Conservation (phyloP, 345 rosid species). For the Rubroshorea leprosula region DNA sequence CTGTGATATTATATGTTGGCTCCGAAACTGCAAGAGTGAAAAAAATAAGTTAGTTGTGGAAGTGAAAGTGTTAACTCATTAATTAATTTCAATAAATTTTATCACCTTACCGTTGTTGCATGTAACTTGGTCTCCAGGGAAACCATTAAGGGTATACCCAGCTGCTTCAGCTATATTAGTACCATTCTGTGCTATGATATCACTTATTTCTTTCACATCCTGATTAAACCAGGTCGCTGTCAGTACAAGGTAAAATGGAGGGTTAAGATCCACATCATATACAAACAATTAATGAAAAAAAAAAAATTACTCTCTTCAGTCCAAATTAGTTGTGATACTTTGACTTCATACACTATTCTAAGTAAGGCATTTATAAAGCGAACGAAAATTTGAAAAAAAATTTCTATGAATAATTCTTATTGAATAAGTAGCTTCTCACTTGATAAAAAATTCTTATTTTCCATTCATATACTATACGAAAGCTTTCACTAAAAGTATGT, state of each 20-base stretch:
- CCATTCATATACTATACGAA: too few species aligned
- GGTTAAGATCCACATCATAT: neutral
- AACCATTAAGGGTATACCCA: constrained; percentile 45
- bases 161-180: constrained; percentile 28
- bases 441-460: too few species aligned
- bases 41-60: neutral
- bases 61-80: neutral
- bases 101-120: constrained; percentile 24
- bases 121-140: constrained; percentile 34
- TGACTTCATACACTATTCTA: too few species aligned
- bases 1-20: neutral
- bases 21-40: constrained; percentile 14
- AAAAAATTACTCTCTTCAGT: too few species aligned
- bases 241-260: neutral
- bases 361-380: too few species aligned
- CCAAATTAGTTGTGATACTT: too few species aligned
- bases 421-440: too few species aligned
- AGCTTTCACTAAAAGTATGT: too few species aligned
- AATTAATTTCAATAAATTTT: neutral
- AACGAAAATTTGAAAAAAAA: too few species aligned
- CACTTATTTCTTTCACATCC: constrained; percentile 26
- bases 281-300: too few species aligned
- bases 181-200: constrained; percentile 16
- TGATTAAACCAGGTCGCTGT: constrained; percentile 37
- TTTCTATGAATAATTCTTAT: too few species aligned